These are phyloP conservation scores for Fusarium sp. DNA, from an alignment of 2,329 filamentous ascomycete species.

Conservation along the genomic window DNA sequence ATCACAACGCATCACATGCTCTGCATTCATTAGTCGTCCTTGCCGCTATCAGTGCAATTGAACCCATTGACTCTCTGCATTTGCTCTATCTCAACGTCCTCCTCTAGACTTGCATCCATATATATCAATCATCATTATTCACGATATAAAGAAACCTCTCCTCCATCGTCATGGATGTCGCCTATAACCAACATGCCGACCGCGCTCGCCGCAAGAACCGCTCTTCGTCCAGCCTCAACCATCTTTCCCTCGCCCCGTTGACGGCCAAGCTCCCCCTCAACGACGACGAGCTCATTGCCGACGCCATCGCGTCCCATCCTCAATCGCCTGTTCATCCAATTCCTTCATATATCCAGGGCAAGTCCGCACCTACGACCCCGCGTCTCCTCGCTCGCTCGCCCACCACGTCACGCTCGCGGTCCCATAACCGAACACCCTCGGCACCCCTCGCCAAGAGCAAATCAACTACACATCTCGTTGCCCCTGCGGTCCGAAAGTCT, in stretches of 20 bases:
- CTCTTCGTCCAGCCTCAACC: constrained; percentile 65
- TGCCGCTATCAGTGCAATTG: constrained; percentile 26
- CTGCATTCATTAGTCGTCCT: constrained; percentile 15
- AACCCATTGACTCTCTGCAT: constrained; percentile 32
- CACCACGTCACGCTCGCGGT: constrained; percentile 57
- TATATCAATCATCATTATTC: neutral
- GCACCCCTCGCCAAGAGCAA: constrained; percentile 66
- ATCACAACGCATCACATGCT: constrained; percentile 34
- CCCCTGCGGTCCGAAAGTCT: constrained; percentile 37
- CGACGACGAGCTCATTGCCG: constrained; percentile 58
- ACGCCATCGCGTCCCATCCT: constrained; percentile 38
- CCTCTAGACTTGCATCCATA: neutral
- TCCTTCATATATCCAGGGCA: constrained; percentile 66
- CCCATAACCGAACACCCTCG: constrained; percentile 54
- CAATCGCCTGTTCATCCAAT: constrained; percentile 44
- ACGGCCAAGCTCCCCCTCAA: constrained; percentile 67
- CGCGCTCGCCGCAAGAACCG: constrained; percentile 65
- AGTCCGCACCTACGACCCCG: constrained; percentile 70
- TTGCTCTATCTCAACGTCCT: constrained; percentile 11
- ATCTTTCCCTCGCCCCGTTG: constrained; percentile 69
- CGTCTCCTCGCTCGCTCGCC: constrained; percentile 67
- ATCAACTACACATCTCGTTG: constrained; percentile 64
- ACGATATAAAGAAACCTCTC: neutral
- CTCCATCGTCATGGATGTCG: constrained; percentile 59
- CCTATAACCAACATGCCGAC: constrained; percentile 67